Evolutionary conservation across 352 stramenopile genomes (phyloP).

Genomic region (Globisporangium okanoganense): DNA sequence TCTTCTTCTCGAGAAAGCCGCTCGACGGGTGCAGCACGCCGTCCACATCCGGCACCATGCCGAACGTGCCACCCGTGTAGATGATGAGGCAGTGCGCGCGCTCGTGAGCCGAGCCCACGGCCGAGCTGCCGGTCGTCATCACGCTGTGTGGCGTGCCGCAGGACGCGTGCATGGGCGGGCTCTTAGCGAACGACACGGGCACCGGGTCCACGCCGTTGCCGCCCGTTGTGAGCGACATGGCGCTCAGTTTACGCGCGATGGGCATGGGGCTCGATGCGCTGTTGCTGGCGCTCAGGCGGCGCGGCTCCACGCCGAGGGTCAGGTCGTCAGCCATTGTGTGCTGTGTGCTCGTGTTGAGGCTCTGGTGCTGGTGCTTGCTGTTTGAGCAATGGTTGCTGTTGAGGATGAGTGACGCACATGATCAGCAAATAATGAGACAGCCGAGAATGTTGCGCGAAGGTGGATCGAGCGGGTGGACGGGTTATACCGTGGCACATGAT

Average conservation of each 20-base stretch:
- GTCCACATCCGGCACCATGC: conserved; percentile 77
- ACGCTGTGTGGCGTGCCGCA: conserved; percentile 18
- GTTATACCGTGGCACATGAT: too few species aligned
- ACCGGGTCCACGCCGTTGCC: conserved; percentile 29
- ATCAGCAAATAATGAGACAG: conserved; percentile 1
- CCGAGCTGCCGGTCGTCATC: background rate
- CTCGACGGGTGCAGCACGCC: conserved; percentile 81
- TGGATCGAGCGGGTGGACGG: background rate
- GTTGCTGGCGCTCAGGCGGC: conserved; percentile 1
- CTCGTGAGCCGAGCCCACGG: background rate
- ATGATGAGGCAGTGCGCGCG: conserved; percentile 78
- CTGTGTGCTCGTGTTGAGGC: background rate
- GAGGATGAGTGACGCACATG: conserved; percentile 4
- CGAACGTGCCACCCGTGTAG: conserved; percentile 91
- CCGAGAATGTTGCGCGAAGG: background rate
- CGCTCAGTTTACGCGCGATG: conserved; percentile 17
- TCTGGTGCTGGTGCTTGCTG: background rate
- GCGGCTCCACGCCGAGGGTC: conserved; percentile 6
- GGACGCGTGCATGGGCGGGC: conserved; percentile 14
- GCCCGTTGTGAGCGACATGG: conserved; percentile 16
- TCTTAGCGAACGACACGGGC: conserved; percentile 27
- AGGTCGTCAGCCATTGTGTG: conserved; percentile 14
- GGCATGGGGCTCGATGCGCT: background rate
- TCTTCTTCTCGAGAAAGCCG: conserved; percentile 87
- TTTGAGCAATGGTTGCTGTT: conserved; percentile 4